Base-by-base conservation (phyloP, 2,329 filamentous ascomycete genomes). In the Metarhizium brunneum region DNA sequence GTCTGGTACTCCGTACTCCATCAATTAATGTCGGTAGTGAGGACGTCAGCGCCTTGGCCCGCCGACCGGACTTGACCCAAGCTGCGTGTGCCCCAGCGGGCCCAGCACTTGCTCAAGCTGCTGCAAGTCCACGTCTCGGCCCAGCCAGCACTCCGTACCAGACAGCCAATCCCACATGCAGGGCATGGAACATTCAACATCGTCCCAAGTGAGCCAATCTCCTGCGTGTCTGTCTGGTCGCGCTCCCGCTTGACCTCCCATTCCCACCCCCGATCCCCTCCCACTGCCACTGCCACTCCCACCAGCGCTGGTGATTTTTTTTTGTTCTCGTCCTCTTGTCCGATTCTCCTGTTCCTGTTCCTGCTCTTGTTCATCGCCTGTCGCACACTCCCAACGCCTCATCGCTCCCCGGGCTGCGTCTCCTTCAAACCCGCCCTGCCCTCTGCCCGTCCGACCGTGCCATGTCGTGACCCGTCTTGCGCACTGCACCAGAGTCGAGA, bases 401-500 rank as follows among this genome's bases (percentile, higher is more conserved):
- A 4, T 5, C 25, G 45, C 45, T 48, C 30, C 20, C 50, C 49
- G 50, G 36, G 38, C 18, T 50, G 49, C 51, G 52, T 52, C 51
- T 49, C 42, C 8, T 48, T 47, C 18, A 35, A 10, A 45, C 43
- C 48, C 29, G 40, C 42, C 47, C 25, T 55, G 20, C 20, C 13
- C 45, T 43, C 32, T 40, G 20, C 48, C 53, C 54, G 42, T 53
- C 54, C 54, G 50, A 56, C 56, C 53, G 56, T 62, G 59, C 59
- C 54, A 64, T 64, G 62, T 59, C 59, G 61, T 62, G 56, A 62
- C 58, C 60, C 58, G 61, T 54, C 54, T 58, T 53, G 56, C 59
- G 40, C 45, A 57, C 58, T 47, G 56, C 56, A 58, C 52, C 54
- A 58, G 25, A 48, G n/a, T 51, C 48, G 49, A 52, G 55, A 58